Conservation (phyloP, 2,329 filamentous ascomycete genomes). For the Bisporella sp. region DNA sequence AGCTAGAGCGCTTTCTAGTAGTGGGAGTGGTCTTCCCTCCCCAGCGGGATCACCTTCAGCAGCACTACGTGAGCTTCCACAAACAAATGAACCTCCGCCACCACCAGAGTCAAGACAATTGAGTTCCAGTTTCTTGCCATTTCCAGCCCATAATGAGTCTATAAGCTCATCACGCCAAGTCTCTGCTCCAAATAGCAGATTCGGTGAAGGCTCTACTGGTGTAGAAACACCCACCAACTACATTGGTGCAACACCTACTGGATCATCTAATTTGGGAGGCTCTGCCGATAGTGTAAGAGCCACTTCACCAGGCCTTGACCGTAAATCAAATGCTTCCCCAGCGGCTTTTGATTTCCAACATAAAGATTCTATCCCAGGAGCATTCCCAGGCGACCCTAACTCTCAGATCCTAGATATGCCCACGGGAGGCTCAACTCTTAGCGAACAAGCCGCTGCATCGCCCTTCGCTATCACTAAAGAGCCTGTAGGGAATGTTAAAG, state of each 20-base stretch:
- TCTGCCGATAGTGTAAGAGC: constrained; percentile 18
- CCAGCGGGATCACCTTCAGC: constrained; percentile 48
- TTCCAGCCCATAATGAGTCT: constrained; percentile 59
- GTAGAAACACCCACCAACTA: constrained; percentile 32
- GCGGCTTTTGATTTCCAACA: constrained; percentile 13
- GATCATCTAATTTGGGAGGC: constrained; percentile 22
- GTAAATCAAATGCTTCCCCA: constrained; percentile 24
- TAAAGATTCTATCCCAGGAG: constrained; percentile 38
- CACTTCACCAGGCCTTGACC: constrained; percentile 23
- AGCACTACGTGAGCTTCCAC: constrained; percentile 53
- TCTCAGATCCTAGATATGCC: constrained; percentile 40
- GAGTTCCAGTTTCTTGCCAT: constrained; percentile 67
- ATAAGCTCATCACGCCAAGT: constrained; percentile 72
- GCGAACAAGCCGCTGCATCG: constrained; percentile 39
- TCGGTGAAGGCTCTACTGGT: constrained; percentile 41
- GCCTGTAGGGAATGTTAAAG: constrained; percentile 46
- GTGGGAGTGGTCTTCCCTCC: constrained; percentile 19
- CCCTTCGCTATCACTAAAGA: constrained; percentile 50
- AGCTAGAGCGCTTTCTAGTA: constrained; percentile 16
- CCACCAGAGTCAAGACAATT: constrained; percentile 71
- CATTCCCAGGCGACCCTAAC: constrained; percentile 42
- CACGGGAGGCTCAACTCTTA: constrained; percentile 39
- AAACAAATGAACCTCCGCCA: constrained; percentile 48
- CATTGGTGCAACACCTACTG: constrained; percentile 24
- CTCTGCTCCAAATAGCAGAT: constrained; percentile 63